Evolutionary conservation across 345 rosid species (phyloP).

Genomic region (Eucalyptus pauciflora): DNA sequence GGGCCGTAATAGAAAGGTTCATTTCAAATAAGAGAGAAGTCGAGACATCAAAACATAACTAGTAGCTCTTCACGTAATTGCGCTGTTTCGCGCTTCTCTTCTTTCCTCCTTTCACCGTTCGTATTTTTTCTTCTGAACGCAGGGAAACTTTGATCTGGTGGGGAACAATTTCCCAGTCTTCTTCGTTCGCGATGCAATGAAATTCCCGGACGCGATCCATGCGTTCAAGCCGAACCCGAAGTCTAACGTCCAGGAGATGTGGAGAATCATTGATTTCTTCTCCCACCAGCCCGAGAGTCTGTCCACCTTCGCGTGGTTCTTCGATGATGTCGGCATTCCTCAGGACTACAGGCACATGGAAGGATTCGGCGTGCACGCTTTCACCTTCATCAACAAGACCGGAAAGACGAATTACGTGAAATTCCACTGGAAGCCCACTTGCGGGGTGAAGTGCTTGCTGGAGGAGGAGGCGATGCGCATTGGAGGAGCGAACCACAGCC

Average conservation of each 20-base stretch:
- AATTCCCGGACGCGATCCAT: constrained; percentile 95
- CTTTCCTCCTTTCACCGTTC: background rate
- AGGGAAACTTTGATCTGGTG: constrained; percentile 99
- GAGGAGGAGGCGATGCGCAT: constrained; percentile 86
- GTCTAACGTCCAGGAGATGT: constrained; percentile 88
- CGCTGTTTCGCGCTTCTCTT: background rate
- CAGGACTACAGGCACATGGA: constrained; percentile 97
- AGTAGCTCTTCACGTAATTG: background rate
- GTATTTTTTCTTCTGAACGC: background rate
- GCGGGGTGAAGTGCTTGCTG: constrained; percentile 67
- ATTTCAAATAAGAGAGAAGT: background rate
- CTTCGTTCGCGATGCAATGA: constrained; percentile 91
- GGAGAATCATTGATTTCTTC: constrained; percentile 94
- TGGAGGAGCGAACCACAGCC: constrained; percentile 97
- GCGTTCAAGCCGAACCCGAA: constrained; percentile 95
- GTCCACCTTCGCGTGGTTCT: constrained; percentile 81
- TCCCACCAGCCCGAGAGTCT: constrained; percentile 94
- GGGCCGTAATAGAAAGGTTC: background rate
- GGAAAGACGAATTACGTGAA: constrained; percentile 83
- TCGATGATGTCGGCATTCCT: constrained; percentile 87
- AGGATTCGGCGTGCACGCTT: constrained; percentile 86
- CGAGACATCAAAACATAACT: background rate
- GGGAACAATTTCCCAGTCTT: constrained; percentile 99
- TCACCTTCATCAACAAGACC: constrained; percentile 70
- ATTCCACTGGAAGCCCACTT: constrained; percentile 97